Conservation (phyloP, 2,329 filamentous ascomycete genomes). For the Aureobasidium lini region DNA sequence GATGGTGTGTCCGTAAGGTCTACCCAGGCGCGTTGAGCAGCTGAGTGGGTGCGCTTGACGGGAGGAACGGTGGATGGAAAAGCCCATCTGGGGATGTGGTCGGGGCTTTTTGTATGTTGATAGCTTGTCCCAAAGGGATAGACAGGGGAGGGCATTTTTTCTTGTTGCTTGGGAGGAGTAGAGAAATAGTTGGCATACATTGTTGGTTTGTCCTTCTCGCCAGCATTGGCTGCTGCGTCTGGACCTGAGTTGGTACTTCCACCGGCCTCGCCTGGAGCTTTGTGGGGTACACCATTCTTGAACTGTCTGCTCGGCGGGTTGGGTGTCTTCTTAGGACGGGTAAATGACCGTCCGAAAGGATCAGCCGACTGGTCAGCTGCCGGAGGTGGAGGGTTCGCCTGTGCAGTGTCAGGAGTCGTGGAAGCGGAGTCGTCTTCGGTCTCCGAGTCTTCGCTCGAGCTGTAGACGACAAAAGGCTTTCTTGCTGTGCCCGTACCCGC, state of each 20-base stretch:
- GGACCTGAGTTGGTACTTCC: background rate
- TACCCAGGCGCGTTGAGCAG: conserved; percentile 9
- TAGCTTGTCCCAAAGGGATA: conserved; percentile 10
- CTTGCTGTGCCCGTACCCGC: conserved; percentile 9
- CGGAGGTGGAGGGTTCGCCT: background rate
- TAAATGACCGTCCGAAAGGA: conserved; percentile 11
- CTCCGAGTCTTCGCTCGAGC: conserved; percentile 20
- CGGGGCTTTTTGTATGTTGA: conserved; percentile 13
- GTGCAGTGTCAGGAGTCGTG: conserved; percentile 13
- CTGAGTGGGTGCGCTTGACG: conserved; percentile 2
- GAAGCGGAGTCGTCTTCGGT: conserved; percentile 13
- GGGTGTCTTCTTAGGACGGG: conserved; percentile 26
- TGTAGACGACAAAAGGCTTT: conserved; percentile 20
- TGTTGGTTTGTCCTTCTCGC: conserved; percentile 11
- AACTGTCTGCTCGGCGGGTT: conserved; percentile 24
- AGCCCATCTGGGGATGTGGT: conserved; percentile 23
- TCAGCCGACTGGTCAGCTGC: conserved; percentile 14
- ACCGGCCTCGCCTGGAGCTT: background rate
- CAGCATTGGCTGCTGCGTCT: background rate
- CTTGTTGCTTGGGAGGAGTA: background rate
- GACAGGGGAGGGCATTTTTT: background rate
- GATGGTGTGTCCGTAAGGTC: background rate
- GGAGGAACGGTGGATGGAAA: conserved; percentile 18
- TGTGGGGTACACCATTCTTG: conserved; percentile 15
- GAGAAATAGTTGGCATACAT: conserved; percentile 14